A percentile compares a stretch with the other conserved stretches of the same genome.
Conservation (phyloP, 1,139 yeast genomes). For the Saccharomyces uvarum region DNA sequence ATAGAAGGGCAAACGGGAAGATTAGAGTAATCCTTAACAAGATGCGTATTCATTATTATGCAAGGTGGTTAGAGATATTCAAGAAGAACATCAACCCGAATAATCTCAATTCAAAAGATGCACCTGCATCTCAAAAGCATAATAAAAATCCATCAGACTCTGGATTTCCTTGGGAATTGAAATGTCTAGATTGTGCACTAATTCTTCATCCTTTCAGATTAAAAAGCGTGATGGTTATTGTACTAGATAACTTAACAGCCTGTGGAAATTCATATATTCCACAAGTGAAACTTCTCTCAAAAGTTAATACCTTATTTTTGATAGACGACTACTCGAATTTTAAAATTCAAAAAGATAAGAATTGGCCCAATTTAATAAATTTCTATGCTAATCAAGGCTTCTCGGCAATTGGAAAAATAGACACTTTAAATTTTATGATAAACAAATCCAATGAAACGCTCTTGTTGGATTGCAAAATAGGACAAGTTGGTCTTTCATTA, state of each 20-base stretch:
- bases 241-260: constrained; percentile 37
- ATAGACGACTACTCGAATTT: constrained; percentile 48
- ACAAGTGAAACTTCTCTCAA: constrained; percentile 29
- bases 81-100: constrained; percentile 3
- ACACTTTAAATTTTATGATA: constrained; percentile 1
- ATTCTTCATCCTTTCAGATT: constrained; percentile 56
- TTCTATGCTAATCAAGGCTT: constrained; percentile 21
- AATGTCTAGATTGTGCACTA: constrained; percentile 45
- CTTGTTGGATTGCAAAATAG: constrained; percentile 33
- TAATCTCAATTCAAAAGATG: not conserved
- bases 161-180: constrained; percentile 35
- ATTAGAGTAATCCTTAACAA: constrained; percentile 40
- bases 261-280: constrained; percentile 4
- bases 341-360: constrained; percentile 26
- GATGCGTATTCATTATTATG: constrained; percentile 43
- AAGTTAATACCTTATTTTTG: constrained; percentile 39
- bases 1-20: constrained; percentile 24
- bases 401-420: constrained; percentile 21
- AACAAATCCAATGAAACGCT: not conserved
- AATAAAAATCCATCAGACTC: not conserved
- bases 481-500: constrained; percentile 45
- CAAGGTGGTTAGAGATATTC: constrained; percentile 44
- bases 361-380: constrained; percentile 9
- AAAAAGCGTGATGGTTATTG: constrained; percentile 44
- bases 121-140: constrained; percentile 3